These are phyloP conservation scores for Pulveroboletus frians DNA, from an alignment of 768 basidiomycete genomes.

Conservation along the genomic window DNA sequence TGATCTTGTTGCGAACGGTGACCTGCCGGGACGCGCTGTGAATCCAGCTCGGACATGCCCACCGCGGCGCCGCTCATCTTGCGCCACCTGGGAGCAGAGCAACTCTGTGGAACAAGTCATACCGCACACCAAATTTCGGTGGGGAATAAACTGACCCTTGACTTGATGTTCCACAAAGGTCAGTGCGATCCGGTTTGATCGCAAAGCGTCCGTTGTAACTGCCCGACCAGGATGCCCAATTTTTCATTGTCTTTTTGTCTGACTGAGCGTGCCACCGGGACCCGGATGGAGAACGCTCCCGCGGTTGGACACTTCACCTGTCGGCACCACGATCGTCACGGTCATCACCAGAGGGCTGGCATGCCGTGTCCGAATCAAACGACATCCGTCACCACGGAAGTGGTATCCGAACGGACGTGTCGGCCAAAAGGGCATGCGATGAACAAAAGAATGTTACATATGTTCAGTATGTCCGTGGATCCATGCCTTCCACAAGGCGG, in stretches of 20 bases:
- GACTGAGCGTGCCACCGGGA: background rate
- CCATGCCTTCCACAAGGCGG: slow-evolving; percentile 1
- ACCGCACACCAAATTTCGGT: too few relatives aligned
- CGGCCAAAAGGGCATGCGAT: slow-evolving; percentile 19
- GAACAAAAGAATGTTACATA: slow-evolving; percentile 32
- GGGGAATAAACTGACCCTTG: too few relatives aligned
- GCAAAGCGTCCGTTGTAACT: background rate
- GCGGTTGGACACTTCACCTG: background rate
- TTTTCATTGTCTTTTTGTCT: background rate
- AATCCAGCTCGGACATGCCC: too few relatives aligned
- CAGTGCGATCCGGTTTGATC: background rate
- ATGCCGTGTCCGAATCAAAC: slow-evolving; percentile 24
- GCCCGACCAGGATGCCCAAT: background rate
- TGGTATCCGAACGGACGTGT: slow-evolving; percentile 24
- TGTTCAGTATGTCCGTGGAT: slow-evolving; percentile 27
- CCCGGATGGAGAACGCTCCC: background rate
- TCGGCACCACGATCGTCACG: slow-evolving; percentile 4
- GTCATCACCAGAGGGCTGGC: background rate
- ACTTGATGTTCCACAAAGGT: background rate
- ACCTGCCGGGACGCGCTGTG: background rate
- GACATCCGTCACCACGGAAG: slow-evolving; percentile 15
- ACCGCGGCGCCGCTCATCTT: too few relatives aligned
- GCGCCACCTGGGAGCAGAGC: too few relatives aligned
- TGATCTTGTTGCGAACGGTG: background rate
- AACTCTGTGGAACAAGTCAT: too few relatives aligned